Conservation (phyloP, 73 alveolate species). For the Effrenium voratum region DNA sequence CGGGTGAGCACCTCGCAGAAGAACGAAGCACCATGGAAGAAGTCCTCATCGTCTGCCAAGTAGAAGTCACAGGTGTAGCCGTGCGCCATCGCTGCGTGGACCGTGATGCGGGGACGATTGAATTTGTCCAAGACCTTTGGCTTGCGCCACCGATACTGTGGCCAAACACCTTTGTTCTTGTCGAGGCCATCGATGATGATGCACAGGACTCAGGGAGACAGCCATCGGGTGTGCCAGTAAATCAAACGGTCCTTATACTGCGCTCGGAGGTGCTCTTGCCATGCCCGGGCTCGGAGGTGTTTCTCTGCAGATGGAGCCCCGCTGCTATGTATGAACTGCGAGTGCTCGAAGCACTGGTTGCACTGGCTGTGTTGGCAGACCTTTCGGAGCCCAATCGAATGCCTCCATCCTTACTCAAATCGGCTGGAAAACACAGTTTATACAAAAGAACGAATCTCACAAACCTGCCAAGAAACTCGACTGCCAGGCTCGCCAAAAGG, state of each 20-base stretch:
- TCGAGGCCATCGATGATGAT: background rate
- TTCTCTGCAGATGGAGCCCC: background rate
- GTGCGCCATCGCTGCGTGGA: background rate
- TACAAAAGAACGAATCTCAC: too few species aligned
- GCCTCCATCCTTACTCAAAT: background rate
- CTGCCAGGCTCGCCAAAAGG: too few species aligned
- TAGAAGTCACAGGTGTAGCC: background rate
- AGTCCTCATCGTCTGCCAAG: background rate
- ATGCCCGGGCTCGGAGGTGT: background rate
- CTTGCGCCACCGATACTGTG: background rate
- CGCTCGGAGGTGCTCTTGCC: background rate
- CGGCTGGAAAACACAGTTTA: too few species aligned
- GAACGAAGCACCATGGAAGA: constrained; percentile 2
- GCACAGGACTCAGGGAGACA: background rate
- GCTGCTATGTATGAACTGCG: background rate
- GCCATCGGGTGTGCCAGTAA: background rate
- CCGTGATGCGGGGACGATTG: background rate
- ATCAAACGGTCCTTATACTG: background rate
- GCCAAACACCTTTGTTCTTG: background rate
- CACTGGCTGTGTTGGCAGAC: too few species aligned
- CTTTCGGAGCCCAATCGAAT: background rate
- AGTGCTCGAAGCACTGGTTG: background rate
- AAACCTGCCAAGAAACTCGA: too few species aligned
- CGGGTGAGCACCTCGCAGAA: background rate
- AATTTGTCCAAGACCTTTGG: background rate